These are phyloP conservation scores for Fusarium sp. DNA, from an alignment of 2,329 filamentous ascomycete genomes.

Conservation along the genomic window DNA sequence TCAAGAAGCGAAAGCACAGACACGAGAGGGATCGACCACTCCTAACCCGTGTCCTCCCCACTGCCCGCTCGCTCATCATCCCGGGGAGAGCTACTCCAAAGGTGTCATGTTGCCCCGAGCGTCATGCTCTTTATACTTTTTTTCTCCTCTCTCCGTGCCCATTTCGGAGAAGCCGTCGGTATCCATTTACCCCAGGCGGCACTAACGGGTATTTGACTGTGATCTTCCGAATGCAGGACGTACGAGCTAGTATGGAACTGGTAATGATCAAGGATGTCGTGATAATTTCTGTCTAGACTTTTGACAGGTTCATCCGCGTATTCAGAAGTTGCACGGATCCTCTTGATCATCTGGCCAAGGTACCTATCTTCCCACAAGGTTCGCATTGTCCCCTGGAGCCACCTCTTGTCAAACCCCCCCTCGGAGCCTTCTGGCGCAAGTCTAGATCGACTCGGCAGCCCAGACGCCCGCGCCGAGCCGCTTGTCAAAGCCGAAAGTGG, in stretches of 20 bases:
- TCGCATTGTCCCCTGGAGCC: neutral
- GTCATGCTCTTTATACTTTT: neutral
- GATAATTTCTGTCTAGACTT: neutral
- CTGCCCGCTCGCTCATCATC: neutral
- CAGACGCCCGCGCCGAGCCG: neutral
- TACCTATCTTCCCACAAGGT: neutral
- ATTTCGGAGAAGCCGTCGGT: neutral
- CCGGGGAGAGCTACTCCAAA: neutral
- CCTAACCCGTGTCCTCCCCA: neutral
- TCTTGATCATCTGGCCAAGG: neutral
- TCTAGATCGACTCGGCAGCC: neutral
- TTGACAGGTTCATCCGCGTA: neutral
- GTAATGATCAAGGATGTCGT: neutral
- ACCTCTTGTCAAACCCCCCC: neutral
- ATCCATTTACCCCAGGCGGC: neutral
- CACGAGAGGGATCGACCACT: neutral
- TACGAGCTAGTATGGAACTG: neutral
- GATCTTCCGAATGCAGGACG: neutral
- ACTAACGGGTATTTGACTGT: neutral
- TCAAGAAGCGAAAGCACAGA: neutral
- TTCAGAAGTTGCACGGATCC: neutral
- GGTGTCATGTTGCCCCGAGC: neutral
- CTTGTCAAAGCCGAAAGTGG: neutral
- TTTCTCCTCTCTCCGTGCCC: neutral
- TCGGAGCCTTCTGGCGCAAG: neutral